phyloP scores from a whole-genome alignment of 345 rosid genomes.

The Gossypium rotundifolium region DNA sequence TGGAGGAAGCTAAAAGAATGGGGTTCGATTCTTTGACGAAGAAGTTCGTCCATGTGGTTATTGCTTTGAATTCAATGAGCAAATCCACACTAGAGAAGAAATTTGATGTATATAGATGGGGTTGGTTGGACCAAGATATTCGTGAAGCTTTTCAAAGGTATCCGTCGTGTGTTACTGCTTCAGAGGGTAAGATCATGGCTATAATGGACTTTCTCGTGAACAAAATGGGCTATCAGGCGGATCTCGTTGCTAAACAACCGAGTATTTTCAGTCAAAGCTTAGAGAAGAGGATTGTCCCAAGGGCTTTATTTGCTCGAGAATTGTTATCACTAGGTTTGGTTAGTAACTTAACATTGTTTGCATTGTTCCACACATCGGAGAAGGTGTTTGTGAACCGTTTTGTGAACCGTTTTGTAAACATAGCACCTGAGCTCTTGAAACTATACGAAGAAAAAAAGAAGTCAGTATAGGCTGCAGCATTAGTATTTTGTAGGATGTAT shows the following conservation, averaged over 20 bases:
- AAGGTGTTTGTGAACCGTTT: slow-evolving; percentile 3
- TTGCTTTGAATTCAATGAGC: not conserved
- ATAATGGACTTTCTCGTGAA: slow-evolving; percentile 22
- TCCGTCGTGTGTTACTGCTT: slow-evolving; percentile 7
- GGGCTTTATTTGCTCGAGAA: slow-evolving; percentile 10
- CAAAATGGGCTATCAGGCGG: slow-evolving; percentile 12
- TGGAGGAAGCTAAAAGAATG: slow-evolving; percentile 19
- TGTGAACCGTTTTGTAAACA: slow-evolving; percentile 17
- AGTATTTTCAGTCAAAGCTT: not conserved
- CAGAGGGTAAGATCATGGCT: slow-evolving; percentile 15
- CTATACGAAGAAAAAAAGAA: slow-evolving; percentile 15
- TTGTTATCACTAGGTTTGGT: slow-evolving; percentile 3
- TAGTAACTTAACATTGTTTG: slow-evolving; percentile 24
- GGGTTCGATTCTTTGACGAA: slow-evolving; percentile 14
- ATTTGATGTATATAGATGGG: slow-evolving; percentile 8
- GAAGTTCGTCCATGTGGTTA: slow-evolving; percentile 9
- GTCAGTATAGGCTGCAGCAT: too few species aligned
- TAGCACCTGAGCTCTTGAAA: slow-evolving; percentile 32
- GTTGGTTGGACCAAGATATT: slow-evolving; percentile 19
- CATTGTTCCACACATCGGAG: slow-evolving; percentile 29
- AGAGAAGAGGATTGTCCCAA: slow-evolving; percentile 13
- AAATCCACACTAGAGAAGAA: slow-evolving; percentile 22
- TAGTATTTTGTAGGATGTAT: too few species aligned
- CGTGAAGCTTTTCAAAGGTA: not conserved
- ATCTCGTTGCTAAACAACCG: not conserved